These are phyloP conservation scores for Lithohypha guttulata DNA, from an alignment of 2,329 filamentous ascomycete genomes.

Conservation along the genomic window DNA sequence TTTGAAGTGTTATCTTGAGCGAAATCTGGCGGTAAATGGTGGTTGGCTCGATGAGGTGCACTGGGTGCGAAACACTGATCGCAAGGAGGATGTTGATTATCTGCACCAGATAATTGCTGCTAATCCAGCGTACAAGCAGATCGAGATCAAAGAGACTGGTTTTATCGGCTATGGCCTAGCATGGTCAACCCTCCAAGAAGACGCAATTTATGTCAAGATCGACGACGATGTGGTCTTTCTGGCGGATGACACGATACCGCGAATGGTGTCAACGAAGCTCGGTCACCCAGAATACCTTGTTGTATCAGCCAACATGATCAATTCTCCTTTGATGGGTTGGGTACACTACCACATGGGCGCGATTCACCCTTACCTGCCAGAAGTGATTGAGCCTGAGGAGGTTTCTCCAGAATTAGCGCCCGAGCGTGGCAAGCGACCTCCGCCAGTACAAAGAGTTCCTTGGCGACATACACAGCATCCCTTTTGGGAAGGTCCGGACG, in stretches of 20 bases:
- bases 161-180: constrained; percentile 25
- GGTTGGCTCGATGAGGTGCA: constrained; percentile 37
- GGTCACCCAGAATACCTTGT: constrained; percentile 41
- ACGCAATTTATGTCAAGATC: constrained; percentile 35
- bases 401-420: constrained; percentile 9
- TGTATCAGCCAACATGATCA: constrained; percentile 47
- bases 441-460: constrained; percentile 14
- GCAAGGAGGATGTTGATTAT: constrained; percentile 31
- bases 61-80: constrained; percentile 33
- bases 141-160: constrained; percentile 27
- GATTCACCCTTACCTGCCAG: constrained; percentile 45
- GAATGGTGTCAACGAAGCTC: constrained; percentile 43
- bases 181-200: constrained; percentile 18
- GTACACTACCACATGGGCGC: constrained; percentile 45
- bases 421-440: not conserved
- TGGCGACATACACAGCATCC: constrained; percentile 29
- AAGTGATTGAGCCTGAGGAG: constrained; percentile 24
- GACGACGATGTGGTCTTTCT: constrained; percentile 38
- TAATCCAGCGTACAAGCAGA: constrained; percentile 30
- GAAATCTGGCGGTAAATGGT: constrained; percentile 36
- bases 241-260: constrained; percentile 39
- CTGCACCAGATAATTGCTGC: constrained; percentile 29
- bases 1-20: constrained; percentile 37
- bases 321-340: constrained; percentile 43
- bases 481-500: constrained; percentile 24